Evolutionary conservation across 306 rosid species (phyloP).

Genomic region (Cyclanthera cordifolia): DNA sequence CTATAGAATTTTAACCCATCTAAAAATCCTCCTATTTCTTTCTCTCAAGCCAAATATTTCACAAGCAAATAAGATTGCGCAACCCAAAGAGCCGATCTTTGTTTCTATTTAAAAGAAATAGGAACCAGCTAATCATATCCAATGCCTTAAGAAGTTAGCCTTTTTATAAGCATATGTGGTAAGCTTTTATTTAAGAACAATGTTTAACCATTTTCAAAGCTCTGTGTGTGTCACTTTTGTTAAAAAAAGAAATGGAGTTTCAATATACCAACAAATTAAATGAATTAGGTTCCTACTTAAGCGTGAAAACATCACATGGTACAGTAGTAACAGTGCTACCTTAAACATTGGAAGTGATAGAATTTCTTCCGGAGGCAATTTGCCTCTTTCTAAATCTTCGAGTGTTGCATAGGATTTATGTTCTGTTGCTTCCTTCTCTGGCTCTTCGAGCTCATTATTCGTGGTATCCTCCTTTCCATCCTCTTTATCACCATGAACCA

Average conservation of each 20-base stretch:
- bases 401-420: conserved; percentile 43
- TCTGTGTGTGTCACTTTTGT: not conserved
- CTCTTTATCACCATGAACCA: conserved; percentile 33
- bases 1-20: not conserved
- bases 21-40: not conserved
- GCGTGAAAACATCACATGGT: conserved; percentile 8
- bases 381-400: conserved; percentile 63
- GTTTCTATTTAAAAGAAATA: not conserved
- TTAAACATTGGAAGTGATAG: conserved; percentile 92
- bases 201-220: not conserved
- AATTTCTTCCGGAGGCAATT: conserved; percentile 75
- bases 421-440: conserved; percentile 37
- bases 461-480: conserved; percentile 36
- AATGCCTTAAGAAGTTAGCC: not conserved
- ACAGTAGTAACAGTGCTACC: conserved; percentile 68
- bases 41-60: not conserved
- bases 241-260: not conserved
- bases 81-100: not conserved
- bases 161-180: not conserved
- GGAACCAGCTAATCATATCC: not conserved
- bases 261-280: not conserved
- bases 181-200: not conserved
- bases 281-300: not conserved
- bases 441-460: conserved; percentile 35
- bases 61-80: not conserved